Evolutionary conservation across 78 protist species (phyloP).

Genomic region (Chrysochromulina parva): DNA sequence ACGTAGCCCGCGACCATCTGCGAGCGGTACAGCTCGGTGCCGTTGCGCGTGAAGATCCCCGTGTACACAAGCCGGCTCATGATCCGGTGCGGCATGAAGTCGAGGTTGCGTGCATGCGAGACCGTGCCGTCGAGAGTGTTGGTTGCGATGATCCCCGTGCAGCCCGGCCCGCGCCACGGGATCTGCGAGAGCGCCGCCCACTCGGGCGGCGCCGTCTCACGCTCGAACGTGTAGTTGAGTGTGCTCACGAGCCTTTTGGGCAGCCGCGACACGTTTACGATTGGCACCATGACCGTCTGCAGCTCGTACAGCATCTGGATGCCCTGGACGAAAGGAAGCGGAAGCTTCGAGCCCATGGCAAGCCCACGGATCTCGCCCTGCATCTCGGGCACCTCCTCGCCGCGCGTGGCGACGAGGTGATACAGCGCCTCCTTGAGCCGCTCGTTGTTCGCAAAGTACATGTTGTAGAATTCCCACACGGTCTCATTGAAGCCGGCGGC

Average conservation of each 20-base stretch:
- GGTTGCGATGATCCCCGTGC: constrained; percentile 34
- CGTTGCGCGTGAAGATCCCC: neutral
- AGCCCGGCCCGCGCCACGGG: constrained; percentile 5
- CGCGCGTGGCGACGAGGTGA: neutral
- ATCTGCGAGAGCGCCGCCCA: neutral
- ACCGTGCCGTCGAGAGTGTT: neutral
- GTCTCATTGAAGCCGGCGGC: neutral
- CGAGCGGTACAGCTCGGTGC: constrained; percentile 17
- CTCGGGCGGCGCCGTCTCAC: neutral
- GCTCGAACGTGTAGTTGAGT: neutral
- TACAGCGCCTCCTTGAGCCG: constrained; percentile 1
- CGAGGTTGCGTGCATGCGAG: constrained; percentile 14
- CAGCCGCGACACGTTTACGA: neutral
- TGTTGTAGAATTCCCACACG: neutral
- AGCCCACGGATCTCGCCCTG: neutral
- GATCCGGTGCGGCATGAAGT: neutral
- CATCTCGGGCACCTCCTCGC: neutral
- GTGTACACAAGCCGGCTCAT: neutral
- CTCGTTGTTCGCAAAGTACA: neutral
- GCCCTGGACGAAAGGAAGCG: neutral
- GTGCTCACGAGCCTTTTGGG: neutral
- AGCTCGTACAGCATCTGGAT: constrained; percentile 24
- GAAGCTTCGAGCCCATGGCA: neutral
- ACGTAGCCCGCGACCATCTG: constrained; percentile 7
- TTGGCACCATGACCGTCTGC: constrained; percentile 11